phyloP scores from a whole-genome alignment of 768 basidiomycete genomes.

The Lactarius hatsudake region DNA sequence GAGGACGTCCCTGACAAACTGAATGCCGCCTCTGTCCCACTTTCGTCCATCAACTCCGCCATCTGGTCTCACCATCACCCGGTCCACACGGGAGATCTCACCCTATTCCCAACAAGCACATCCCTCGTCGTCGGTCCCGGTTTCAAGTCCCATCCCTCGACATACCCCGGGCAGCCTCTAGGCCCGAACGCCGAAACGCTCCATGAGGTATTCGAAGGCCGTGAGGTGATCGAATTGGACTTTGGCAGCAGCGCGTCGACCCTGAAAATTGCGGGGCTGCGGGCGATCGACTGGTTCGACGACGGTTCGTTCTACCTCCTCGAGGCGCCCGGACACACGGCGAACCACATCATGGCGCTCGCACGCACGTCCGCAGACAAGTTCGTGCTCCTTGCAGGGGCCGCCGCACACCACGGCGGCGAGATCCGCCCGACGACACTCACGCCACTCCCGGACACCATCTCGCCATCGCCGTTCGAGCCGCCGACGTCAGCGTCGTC shows the following conservation, averaged over 20 bases:
- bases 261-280: background rate
- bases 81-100: background rate
- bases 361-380: background rate
- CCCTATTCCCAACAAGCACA: background rate
- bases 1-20: background rate
- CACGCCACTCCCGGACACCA: background rate
- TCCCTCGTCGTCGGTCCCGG: constrained; percentile 6
- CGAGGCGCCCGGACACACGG: background rate
- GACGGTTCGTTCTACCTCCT: background rate
- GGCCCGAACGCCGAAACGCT: background rate
- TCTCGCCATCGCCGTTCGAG: background rate
- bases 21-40: background rate
- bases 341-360: background rate
- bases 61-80: constrained; percentile 6
- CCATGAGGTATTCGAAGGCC: background rate
- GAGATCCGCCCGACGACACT: background rate
- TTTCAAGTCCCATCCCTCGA: background rate
- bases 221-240: background rate
- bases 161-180: background rate
- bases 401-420: background rate
- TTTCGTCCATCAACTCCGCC: background rate
- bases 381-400: background rate
- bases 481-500: background rate
- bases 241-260: background rate
- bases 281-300: constrained; percentile 1